phyloP scores from a whole-genome alignment of 2,329 filamentous ascomycete species.

The Camillea tinctor region DNA sequence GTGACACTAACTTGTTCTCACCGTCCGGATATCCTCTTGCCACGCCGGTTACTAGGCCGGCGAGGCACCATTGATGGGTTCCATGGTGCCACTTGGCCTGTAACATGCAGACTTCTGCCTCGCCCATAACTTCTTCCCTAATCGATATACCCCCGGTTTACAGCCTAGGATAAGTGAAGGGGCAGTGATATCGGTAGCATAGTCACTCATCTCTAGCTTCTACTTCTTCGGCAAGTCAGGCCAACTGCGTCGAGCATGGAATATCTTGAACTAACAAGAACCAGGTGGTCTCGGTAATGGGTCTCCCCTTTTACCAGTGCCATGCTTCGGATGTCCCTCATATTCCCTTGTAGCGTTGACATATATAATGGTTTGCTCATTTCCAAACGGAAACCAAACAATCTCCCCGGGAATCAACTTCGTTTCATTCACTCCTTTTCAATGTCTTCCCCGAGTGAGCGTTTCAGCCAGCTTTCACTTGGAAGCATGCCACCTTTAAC shows the following conservation, averaged over 20 bases:
- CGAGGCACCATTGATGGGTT: conserved; percentile 6
- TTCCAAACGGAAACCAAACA: conserved; percentile 26
- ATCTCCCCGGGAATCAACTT: conserved; percentile 13
- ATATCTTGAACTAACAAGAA: conserved; percentile 23
- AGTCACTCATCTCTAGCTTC: conserved; percentile 9
- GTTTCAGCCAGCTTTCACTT: conserved; percentile 42
- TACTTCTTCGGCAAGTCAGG: conserved; percentile 8
- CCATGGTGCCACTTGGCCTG: conserved; percentile 12
- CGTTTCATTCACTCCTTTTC: conserved; percentile 22
- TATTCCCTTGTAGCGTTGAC: conserved; percentile 3
- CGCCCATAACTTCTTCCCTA: conserved; percentile 3
- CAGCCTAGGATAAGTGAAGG: too few species aligned
- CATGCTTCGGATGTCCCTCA: background rate
- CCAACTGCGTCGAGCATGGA: conserved; percentile 22
- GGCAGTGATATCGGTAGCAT: background rate
- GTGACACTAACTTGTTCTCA: conserved; percentile 4
- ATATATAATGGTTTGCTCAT: conserved; percentile 8
- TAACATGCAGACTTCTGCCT: conserved; percentile 6
- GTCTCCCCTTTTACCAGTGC: conserved; percentile 20
- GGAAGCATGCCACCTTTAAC: conserved; percentile 38
- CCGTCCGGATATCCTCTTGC: conserved; percentile 9
- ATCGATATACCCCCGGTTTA: background rate
- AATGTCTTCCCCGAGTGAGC: conserved; percentile 36
- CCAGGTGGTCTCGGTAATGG: conserved; percentile 23
- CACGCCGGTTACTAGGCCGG: conserved; percentile 6